phyloP scores from a whole-genome alignment of 495 filamentous ascomycete genomes.

The Neurospora tetrasperma region DNA sequence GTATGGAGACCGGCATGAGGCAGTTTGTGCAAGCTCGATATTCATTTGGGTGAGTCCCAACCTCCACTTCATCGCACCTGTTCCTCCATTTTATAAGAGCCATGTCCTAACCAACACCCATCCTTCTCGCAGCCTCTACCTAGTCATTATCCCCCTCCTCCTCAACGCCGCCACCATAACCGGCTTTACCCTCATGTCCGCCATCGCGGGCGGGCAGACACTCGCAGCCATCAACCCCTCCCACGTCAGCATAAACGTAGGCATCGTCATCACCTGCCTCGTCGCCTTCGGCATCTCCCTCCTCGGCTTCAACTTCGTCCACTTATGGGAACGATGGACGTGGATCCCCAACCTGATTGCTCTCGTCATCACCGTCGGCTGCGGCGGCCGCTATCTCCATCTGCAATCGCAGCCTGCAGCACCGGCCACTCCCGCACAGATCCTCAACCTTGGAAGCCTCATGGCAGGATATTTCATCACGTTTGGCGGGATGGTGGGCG shows the following conservation, averaged over 20 bases:
- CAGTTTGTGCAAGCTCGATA: conserved; percentile 47
- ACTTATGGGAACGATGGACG: conserved; percentile 44
- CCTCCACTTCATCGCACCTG: neutral
- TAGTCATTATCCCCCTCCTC: conserved; percentile 30
- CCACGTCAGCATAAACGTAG: conserved; percentile 36
- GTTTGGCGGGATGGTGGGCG: conserved; percentile 31
- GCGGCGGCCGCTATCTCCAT: conserved; percentile 34
- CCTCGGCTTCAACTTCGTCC: conserved; percentile 42
- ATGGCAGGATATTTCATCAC: conserved; percentile 36
- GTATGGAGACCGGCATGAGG: conserved; percentile 42
- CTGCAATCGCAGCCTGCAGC: conserved; percentile 18
- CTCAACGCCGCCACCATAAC: conserved; percentile 34
- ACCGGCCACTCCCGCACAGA: conserved; percentile 19
- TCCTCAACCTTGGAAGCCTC: conserved; percentile 23
- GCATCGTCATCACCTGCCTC: conserved; percentile 42
- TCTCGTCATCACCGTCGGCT: conserved; percentile 39
- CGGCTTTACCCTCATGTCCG: conserved; percentile 32
- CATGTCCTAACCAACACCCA: conserved; percentile 2
- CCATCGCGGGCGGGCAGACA: conserved; percentile 33
- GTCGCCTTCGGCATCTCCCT: conserved; percentile 38
- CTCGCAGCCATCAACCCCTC: conserved; percentile 35
- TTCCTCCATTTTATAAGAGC: neutral
- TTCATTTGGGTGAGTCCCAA: conserved; percentile 37
- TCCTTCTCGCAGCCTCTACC: conserved; percentile 14
- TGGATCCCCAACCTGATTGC: conserved; percentile 46